Evolutionary conservation across 2,329 filamentous ascomycete genomes (phyloP), one percentile per base, ranked within the genome.

Genomic region (Epichloe festucae): DNA sequence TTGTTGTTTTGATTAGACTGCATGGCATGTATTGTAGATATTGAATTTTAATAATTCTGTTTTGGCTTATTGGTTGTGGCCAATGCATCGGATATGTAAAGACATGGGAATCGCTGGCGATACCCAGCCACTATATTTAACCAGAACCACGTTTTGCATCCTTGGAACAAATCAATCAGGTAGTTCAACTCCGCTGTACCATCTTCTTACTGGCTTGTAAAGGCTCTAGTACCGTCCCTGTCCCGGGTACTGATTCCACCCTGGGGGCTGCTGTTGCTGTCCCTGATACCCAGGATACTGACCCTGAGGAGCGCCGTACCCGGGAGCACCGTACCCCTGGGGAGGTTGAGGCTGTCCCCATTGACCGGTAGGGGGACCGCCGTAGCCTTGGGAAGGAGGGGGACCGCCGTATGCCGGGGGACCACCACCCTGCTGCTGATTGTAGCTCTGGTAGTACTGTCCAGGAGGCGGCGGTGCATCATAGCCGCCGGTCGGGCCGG

Each of bases 181-280:
- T 31, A 31, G 10, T 11, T 10, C 3, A 31, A 31, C 31, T 31
- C 31, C 7, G 10, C 31, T 11, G 31, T 31, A 11, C 31, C 31
- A 31, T 31, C 31, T 31, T 31, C 31, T 31, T 10, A 31, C 31
- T 10, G 31, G 31, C 31, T 11, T 31, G 31, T 31, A 11, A 31
- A 10, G 8, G n/a, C 48, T n/a, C 4, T 49, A 55, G 12, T 54
- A 52, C 5, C 51, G 67, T 46, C 60, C 59, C 52, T 69, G 67
- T 14, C 68, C 68, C n/a, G 66, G 67, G 48, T 70, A 70, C 48
- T 67, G 61, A 45, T 59, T 61, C 66, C 67, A 70, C 14, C 44
- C 52, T 10, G 60, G 59, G 63, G 57, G 23, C 15, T 59, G 60
- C 34, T 64, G 58, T 8, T 31, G 27, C 40, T 59, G 58, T 17